phyloP scores from a whole-genome alignment of 169 alveolate genomes.

The Amoebophrya sp. region DNA sequence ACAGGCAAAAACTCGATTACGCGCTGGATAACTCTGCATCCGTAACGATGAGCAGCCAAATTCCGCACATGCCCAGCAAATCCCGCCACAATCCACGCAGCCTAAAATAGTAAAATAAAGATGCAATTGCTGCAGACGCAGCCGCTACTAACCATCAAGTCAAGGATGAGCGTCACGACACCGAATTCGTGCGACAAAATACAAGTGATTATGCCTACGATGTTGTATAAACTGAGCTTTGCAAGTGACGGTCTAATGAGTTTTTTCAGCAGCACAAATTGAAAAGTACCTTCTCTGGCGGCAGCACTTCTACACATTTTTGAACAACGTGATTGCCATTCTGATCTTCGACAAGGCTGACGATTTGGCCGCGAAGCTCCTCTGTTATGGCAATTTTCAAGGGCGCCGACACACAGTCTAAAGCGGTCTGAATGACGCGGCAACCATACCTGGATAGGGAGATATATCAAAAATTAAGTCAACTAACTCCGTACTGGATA shows the following conservation, averaged over 20 bases:
- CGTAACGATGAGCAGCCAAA: slow-evolving; percentile 22
- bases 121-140: too few species aligned
- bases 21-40: slow-evolving; percentile 51
- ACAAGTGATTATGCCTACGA: too few species aligned
- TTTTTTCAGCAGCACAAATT: too few species aligned
- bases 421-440: slow-evolving; percentile 30
- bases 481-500: not conserved
- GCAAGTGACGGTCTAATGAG: too few species aligned
- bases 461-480: not conserved
- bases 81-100: slow-evolving; percentile 48
- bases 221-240: too few species aligned
- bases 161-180: too few species aligned
- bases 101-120: not conserved
- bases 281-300: not conserved
- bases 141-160: too few species aligned
- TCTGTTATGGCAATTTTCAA: slow-evolving; percentile 30
- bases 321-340: slow-evolving; percentile 33
- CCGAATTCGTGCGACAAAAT: too few species aligned
- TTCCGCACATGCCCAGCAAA: slow-evolving; percentile 35
- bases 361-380: slow-evolving; percentile 26
- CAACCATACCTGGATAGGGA: slow-evolving; percentile 25
- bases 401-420: slow-evolving; percentile 33
- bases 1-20: slow-evolving; percentile 45
- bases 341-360: slow-evolving; percentile 24
- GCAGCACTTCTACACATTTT: slow-evolving; percentile 28